Base-by-base conservation (phyloP, 495 filamentous ascomycete species). In the Alectoria sarmentosa region DNA sequence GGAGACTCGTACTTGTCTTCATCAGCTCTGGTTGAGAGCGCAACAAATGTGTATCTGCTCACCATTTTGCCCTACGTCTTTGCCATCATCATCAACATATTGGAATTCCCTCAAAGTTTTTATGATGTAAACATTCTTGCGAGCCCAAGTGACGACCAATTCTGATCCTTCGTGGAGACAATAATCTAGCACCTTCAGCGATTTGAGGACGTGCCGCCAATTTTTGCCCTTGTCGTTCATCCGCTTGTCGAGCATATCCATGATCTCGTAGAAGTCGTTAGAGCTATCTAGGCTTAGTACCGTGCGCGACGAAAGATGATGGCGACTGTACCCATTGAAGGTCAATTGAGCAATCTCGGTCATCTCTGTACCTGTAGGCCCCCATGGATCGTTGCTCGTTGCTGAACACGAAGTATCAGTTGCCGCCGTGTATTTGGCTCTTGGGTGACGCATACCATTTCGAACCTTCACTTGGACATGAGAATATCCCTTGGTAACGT, bases 181-280 rank as follows among this genome's bases (percentile, higher is more conserved):
- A 76, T 99, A 99, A 76, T 99, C 95, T 64, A 97, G 82, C 65
- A 99, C 95, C 74, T 98, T 99, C 63, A 99, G 78, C 36, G 92
- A 94, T 78, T 99, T 99, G 62, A 99, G 80, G 5, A 99, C 95
- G 75, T 99, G 95, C 69, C 95, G 86, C 95, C 95, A 99, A 76
- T 99, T 99, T 82, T 96, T 99, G 70, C 95, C 95, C 76, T 99
- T 99, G 74, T 99, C 95, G 70, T 99, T 99, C 70, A 99, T 80
- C 65, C 95, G 89, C 81, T 98, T 98, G 77, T 98, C 95, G 66
- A 99, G 80, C 94, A 99, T 99, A 76, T 98, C 95, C 87, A 99
- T 96, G 70, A 99, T 96, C 73, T 99, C 92, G 80, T 96, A 95
- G 77, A 98, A 99, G 75, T 97, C 94, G 73, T 86, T 91, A n/a